A percentile compares a stretch with the other conserved stretches of the same genome.
These are phyloP conservation scores for Epichloe baconii DNA, from an alignment of 2,329 filamentous ascomycete genomes.

Conservation along the genomic window DNA sequence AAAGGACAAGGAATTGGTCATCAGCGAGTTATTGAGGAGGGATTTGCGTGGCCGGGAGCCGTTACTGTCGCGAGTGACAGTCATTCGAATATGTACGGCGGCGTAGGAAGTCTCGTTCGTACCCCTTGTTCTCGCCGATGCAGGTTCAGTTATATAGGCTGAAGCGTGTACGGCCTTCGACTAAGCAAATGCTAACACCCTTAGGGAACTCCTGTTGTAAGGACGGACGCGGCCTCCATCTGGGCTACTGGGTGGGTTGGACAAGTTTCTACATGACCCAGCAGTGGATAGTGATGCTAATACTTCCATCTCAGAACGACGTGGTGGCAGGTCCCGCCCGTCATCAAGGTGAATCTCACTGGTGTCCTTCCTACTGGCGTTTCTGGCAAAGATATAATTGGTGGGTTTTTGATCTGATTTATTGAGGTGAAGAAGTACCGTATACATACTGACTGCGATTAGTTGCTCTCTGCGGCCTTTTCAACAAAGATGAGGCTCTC, in stretches of 20 bases:
- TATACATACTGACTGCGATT: slow-evolving; percentile 37
- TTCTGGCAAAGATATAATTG: too few relatives aligned
- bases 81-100: slow-evolving; percentile 77
- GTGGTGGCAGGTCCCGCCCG: slow-evolving; percentile 82
- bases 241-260: slow-evolving; percentile 49
- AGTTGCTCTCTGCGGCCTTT: slow-evolving; percentile 72
- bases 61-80: slow-evolving; percentile 66
- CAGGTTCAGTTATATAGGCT: too few relatives aligned
- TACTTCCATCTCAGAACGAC: slow-evolving; percentile 37
- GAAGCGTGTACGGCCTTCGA: slow-evolving; percentile 16
- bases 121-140: too few relatives aligned
- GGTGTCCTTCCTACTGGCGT: slow-evolving; percentile 67
- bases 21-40: slow-evolving; percentile 60
- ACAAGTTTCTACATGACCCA: neutral
- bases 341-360: slow-evolving; percentile 67
- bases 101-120: slow-evolving; percentile 51
- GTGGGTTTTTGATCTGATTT: too few relatives aligned
- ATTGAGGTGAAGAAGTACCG: slow-evolving; percentile 24
- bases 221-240: slow-evolving; percentile 77
- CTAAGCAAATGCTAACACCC: neutral
- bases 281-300: neutral
- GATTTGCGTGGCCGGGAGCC: slow-evolving; percentile 75
- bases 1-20: slow-evolving; percentile 77
- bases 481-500: slow-evolving; percentile 78
- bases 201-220: slow-evolving; percentile 54